These are phyloP conservation scores for Epichloe scottii DNA, from an alignment of 2,329 filamentous ascomycete species.

Conservation along the genomic window DNA sequence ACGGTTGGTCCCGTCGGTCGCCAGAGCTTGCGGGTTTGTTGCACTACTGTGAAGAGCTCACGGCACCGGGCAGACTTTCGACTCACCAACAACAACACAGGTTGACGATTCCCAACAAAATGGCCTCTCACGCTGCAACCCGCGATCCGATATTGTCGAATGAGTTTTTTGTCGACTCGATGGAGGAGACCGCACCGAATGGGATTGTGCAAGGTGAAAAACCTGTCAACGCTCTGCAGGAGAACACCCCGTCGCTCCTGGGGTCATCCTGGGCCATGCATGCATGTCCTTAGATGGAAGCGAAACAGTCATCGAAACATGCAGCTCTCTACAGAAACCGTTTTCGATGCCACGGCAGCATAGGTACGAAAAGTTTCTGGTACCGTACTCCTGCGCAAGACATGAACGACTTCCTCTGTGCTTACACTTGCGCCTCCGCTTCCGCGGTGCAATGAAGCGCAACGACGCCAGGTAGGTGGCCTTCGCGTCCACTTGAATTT, in stretches of 20 bases:
- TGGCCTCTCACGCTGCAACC: no score
- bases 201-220: no score
- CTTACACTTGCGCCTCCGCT: neutral
- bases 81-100: no score
- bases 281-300: no score
- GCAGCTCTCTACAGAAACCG: neutral
- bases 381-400: neutral
- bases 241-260: neutral
- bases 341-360: neutral
- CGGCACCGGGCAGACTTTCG: no score
- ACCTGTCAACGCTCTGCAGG: no score
- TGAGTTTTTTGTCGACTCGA: no score
- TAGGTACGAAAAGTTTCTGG: neutral
- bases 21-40: neutral
- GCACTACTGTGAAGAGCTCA: no score
- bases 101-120: no score
- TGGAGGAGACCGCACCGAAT: no score
- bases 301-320: neutral
- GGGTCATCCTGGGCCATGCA: neutral
- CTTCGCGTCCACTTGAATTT: neutral
- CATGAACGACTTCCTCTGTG: neutral
- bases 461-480: neutral
- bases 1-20: conserved; percentile 5
- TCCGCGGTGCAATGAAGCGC: neutral
- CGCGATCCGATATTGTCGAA: no score